Base-by-base conservation (phyloP, 306 rosid species). In the Citrullus mucosospermus region DNA sequence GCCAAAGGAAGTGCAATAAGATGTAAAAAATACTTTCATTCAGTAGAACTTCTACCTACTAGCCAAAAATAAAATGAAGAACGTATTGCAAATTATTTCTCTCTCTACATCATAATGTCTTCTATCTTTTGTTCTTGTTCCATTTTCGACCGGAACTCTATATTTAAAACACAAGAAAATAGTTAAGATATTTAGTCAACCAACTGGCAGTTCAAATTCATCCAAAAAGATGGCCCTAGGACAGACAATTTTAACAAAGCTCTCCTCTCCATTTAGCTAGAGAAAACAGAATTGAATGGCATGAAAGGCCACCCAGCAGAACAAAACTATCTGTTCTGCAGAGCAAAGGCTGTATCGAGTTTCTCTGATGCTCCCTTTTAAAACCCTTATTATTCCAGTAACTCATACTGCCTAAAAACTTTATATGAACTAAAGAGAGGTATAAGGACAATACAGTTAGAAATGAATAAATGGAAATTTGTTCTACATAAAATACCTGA, bases 401-500 rank as follows among this genome's bases (percentile, higher is more conserved):
- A 73, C 28, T 73, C 78, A 73, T 14, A 71, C 17, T 0, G 3
- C 28, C 17, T 4, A 32, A 30, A 30, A 70, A 73, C 30, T 14
- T 71, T 28, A 13, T 46, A 14, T 48, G n/a, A 71, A 71, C 41
- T 75, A 76, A 76, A 38, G 54, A 38, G 60, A 57, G 63, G 55
- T 13, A 77, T 30, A 51, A 36, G 25, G 50, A 69, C 22, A 76
- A 6, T 78, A 74, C 22, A 38, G 76, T 60, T 72, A 48, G 53
- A 43, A 75, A 82, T 66, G 59, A 78, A 54, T 65, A 57, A n/a
- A 77, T 18, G 76, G 77, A 69, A 80, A 56, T 30, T 39, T 72
- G 3, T 51, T 53, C 78, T 60, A 3, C 28, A 25, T 4, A 80
- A 78, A 54, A 84, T 87, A 96, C 99, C 89, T 92, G 93, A 81